These are phyloP conservation scores for Colletotrichum sp. DNA, from an alignment of 2,329 filamentous ascomycete genomes.

Conservation along the genomic window DNA sequence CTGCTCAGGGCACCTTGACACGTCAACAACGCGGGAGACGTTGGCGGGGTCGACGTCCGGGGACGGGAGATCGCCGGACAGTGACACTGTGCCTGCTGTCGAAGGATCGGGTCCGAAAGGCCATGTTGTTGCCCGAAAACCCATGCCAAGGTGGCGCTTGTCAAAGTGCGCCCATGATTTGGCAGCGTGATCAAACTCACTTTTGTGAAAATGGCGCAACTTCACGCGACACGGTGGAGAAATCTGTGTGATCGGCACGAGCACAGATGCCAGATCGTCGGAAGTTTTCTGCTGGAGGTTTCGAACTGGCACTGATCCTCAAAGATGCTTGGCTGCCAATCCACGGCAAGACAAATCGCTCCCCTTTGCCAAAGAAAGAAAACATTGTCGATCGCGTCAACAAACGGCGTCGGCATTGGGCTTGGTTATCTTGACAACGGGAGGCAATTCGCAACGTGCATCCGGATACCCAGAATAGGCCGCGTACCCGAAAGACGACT, in stretches of 20 bases:
- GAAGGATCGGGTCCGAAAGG: neutral
- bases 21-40: neutral
- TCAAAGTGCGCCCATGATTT: constrained; percentile 6
- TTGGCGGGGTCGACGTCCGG: neutral
- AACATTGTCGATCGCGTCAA: neutral
- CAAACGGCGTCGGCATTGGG: neutral
- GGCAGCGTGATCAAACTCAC: constrained; percentile 2
- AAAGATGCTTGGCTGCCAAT: neutral
- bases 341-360: neutral
- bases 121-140: neutral
- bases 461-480: neutral
- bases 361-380: neutral
- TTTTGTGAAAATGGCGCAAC: neutral
- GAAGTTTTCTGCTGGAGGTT: neutral
- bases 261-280: constrained; percentile 5
- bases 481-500: neutral
- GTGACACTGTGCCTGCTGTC: too few relatives aligned
- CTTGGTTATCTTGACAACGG: neutral
- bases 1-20: neutral
- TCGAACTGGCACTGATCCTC: neutral
- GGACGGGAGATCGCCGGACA: neutral
- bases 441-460: neutral
- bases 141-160: constrained; percentile 1
- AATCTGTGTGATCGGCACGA: neutral
- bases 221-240: neutral